Conservation (phyloP, 768 basidiomycete genomes). For the Russula vinacea region DNA sequence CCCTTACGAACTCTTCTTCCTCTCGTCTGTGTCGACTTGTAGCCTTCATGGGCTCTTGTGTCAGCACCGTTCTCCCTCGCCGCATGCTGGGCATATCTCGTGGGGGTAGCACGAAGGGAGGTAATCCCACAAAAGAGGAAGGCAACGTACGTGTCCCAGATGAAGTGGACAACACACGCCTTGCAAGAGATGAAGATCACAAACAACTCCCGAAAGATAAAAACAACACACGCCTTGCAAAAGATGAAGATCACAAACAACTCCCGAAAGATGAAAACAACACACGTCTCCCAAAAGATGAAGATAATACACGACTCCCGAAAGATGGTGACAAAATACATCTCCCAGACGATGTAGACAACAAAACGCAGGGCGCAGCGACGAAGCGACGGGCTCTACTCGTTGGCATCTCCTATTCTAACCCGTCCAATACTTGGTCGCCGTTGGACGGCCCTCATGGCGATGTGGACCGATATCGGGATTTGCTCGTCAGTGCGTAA, state of each 20-base stretch:
- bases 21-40: background rate
- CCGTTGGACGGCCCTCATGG: constrained; percentile 18
- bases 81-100: background rate
- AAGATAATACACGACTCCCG: background rate
- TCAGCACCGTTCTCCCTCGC: background rate
- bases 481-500: constrained; percentile 19
- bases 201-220: too few species aligned
- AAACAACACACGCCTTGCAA: too few species aligned
- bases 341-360: background rate
- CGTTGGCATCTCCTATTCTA: constrained; percentile 27
- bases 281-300: background rate
- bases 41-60: background rate
- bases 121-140: background rate
- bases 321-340: background rate
- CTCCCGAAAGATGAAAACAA: background rate
- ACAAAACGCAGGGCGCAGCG: background rate
- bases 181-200: background rate
- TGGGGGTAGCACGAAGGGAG: background rate
- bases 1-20: background rate
- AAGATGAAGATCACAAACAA: too few species aligned
- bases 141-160: background rate
- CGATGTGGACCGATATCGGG: constrained; percentile 24
- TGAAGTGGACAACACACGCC: background rate
- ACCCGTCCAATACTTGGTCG: constrained; percentile 4
- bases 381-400: constrained; percentile 28